Conservation (phyloP, 192 early-diverging fungal genomes). For the Paraglomus brasilianum region DNA sequence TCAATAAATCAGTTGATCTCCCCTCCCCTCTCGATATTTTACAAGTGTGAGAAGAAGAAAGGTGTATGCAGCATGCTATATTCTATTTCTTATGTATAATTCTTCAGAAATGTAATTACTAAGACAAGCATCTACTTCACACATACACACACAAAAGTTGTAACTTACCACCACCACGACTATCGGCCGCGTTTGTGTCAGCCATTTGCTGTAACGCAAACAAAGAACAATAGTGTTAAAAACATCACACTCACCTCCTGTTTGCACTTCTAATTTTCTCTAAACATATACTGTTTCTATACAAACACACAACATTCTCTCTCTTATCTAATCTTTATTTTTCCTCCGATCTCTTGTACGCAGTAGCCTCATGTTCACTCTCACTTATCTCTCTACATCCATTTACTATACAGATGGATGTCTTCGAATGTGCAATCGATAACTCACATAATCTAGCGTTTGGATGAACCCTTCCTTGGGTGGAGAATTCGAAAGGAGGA, state of each 20-base stretch:
- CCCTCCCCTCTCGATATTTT: background rate
- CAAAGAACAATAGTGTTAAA: background rate
- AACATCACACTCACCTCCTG: background rate
- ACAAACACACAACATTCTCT: background rate
- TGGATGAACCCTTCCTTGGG: slow-evolving; percentile 23
- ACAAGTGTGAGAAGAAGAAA: background rate
- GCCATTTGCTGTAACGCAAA: slow-evolving; percentile 62
- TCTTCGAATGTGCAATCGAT: background rate
- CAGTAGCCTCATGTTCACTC: too few species aligned
- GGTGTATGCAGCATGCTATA: background rate
- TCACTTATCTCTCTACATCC: background rate
- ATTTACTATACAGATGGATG: background rate
- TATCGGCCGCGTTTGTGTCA: slow-evolving; percentile 77
- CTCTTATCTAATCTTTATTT: too few species aligned
- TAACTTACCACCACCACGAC: slow-evolving; percentile 54
- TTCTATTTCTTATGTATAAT: background rate
- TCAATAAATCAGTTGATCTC: background rate
- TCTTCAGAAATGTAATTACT: background rate
- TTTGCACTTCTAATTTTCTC: background rate
- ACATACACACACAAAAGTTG: background rate
- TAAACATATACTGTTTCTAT: background rate
- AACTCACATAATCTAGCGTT: slow-evolving; percentile 32
- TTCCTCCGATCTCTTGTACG: too few species aligned
- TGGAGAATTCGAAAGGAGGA: slow-evolving; percentile 24
- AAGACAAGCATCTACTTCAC: background rate